These are phyloP conservation scores for Brassica nigra DNA, from an alignment of 345 rosid genomes.

Conservation along the genomic window DNA sequence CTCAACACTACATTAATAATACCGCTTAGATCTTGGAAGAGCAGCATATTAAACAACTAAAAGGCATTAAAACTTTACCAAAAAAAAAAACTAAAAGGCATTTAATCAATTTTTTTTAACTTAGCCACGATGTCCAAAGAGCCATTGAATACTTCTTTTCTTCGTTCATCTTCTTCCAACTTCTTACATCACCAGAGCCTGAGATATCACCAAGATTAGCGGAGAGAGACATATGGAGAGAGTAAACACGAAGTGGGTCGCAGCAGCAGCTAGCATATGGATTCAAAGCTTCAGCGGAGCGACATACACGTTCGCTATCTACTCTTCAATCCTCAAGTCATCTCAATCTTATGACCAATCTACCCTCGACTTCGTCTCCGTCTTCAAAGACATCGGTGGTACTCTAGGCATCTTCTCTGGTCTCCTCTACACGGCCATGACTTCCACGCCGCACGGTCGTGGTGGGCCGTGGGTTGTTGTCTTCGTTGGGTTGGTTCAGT, in stretches of 20 bases:
- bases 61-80: too few species aligned
- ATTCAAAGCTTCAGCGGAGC: slow-evolving; percentile 82
- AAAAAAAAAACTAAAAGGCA: background rate
- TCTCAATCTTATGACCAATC: slow-evolving; percentile 82
- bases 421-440: slow-evolving; percentile 63
- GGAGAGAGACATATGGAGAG: slow-evolving; percentile 34
- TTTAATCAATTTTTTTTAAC: background rate
- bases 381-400: slow-evolving; percentile 94
- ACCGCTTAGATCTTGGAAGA: background rate
- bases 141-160: background rate
- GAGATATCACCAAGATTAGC: background rate
- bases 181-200: background rate
- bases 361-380: slow-evolving; percentile 90
- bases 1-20: background rate
- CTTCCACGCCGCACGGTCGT: slow-evolving; percentile 34
- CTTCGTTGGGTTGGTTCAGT: slow-evolving; percentile 63
- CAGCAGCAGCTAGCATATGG: slow-evolving; percentile 92
- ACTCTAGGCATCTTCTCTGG: slow-evolving; percentile 80
- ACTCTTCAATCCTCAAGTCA: slow-evolving; percentile 78
- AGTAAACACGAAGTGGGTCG: slow-evolving; percentile 61
- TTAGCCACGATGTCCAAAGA: background rate
- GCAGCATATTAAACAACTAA: background rate
- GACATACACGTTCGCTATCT: slow-evolving; percentile 77
- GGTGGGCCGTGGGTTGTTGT: slow-evolving; percentile 81
- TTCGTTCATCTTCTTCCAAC: background rate